Evolutionary conservation across 2,329 filamentous ascomycete genomes (phyloP).

Genomic region (Xylariaceae sp.): DNA sequence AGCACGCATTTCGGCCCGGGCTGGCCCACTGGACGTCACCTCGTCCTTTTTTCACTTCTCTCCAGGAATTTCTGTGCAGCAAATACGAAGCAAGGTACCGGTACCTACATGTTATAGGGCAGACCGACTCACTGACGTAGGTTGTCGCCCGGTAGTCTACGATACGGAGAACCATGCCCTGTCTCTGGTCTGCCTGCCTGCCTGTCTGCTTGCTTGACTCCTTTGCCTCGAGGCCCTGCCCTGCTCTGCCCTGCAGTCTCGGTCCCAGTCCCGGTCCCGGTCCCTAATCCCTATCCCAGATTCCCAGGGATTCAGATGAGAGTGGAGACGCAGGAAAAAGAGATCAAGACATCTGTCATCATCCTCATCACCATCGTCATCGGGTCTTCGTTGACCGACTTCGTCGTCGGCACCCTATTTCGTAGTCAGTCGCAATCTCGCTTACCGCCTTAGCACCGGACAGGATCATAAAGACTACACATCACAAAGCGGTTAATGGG

Average conservation of each 20-base stretch:
- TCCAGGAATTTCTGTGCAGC: slow-evolving; percentile 8
- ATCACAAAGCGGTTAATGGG: slow-evolving; percentile 6
- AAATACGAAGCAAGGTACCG: neutral
- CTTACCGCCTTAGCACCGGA: slow-evolving; percentile 18
- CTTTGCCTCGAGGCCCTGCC: too few species aligned
- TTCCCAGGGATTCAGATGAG: neutral
- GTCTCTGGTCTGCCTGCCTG: too few species aligned
- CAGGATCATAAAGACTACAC: slow-evolving; percentile 4
- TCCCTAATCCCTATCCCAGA: too few species aligned
- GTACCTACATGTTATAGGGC: neutral
- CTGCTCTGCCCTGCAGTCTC: too few species aligned
- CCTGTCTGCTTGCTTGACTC: too few species aligned
- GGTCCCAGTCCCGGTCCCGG: too few species aligned
- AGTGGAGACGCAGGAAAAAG: neutral
- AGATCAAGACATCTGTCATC: neutral
- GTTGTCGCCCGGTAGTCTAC: too few species aligned
- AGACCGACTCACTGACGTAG: slow-evolving; percentile 1
- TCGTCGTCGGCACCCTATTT: neutral
- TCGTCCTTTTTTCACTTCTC: neutral
- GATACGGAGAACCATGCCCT: too few species aligned
- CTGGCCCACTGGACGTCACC: slow-evolving; percentile 7
- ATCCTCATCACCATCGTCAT: slow-evolving; percentile 6
- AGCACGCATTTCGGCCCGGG: slow-evolving; percentile 13
- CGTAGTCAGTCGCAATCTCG: neutral
- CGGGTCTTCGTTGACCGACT: slow-evolving; percentile 19